Percentiles rank a stretch among this genome's conserved stretches.
phyloP scores from a whole-genome alignment of 768 basidiomycete species.

The Kondoa malvinella region DNA sequence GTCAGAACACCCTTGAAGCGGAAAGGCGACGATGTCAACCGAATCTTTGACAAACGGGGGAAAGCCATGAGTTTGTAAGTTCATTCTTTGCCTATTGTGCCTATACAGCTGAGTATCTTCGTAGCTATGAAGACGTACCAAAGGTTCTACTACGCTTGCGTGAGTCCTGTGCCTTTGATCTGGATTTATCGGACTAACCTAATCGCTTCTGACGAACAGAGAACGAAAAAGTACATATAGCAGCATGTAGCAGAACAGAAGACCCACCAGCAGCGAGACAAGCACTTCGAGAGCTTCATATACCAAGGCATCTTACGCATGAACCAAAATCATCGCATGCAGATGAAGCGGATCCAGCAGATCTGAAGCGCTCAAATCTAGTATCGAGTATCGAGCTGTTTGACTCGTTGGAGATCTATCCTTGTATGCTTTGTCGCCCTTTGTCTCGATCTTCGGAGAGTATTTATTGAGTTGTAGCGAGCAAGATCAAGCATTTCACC shows the following conservation, averaged over 20 bases:
- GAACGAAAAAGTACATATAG: not conserved
- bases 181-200: too few species aligned
- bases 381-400: constrained; percentile 32
- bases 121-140: constrained; percentile 69
- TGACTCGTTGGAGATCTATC: constrained; percentile 35
- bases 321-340: not conserved
- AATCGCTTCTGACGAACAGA: too few species aligned
- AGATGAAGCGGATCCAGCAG: constrained; percentile 2
- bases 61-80: constrained; percentile 49
- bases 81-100: constrained; percentile 63
- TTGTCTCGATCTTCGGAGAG: not conserved
- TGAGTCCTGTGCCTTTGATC: too few species aligned
- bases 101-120: constrained; percentile 91
- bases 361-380: not conserved
- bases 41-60: constrained; percentile 30
- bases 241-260: constrained; percentile 9
- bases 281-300: constrained; percentile 41
- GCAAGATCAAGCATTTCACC: constrained; percentile 62
- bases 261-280: constrained; percentile 40
- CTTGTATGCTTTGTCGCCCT: constrained; percentile 23
- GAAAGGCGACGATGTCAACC: constrained; percentile 31
- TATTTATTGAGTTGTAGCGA: constrained; percentile 33
- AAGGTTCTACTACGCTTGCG: constrained; percentile 58
- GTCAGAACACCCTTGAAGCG: constrained; percentile 37
- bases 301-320: constrained; percentile 26